Evolutionary conservation across 139 green algal genomes (phyloP).

Genomic region (Zygnema circumcarinatum): DNA sequence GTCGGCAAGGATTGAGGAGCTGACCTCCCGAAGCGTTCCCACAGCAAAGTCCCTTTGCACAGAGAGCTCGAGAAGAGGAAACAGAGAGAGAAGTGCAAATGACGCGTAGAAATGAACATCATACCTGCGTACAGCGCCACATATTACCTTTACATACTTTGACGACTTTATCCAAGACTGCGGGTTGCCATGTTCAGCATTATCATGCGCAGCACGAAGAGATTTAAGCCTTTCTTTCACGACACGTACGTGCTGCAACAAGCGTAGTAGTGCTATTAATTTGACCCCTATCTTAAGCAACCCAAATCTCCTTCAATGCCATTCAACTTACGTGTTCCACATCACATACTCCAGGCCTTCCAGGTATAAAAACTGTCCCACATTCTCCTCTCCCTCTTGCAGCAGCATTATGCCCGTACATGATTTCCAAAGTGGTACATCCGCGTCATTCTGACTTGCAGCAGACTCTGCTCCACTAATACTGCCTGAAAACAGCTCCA

Average conservation of each 20-base stretch:
- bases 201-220: background rate
- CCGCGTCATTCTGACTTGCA: background rate
- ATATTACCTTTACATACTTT: background rate
- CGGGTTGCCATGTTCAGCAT: conserved; percentile 5
- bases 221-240: no score
- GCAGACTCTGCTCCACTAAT: background rate
- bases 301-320: no score
- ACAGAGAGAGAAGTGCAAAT: conserved; percentile 55
- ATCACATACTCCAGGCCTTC: conserved; percentile 62
- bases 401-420: conserved; percentile 7
- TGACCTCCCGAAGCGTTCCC: conserved; percentile 39
- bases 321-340: conserved; percentile 61
- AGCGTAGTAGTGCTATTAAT: no score
- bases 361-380: conserved; percentile 62
- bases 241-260: no score
- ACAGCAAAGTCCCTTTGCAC: conserved; percentile 58
- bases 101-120: conserved; percentile 64
- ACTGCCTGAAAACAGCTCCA: background rate
- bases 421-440: background rate
- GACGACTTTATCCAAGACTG: background rate
- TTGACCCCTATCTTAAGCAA: no score
- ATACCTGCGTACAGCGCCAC: conserved; percentile 31
- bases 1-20: no score
- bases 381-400: conserved; percentile 47
- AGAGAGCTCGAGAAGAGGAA: conserved; percentile 57